Base-by-base conservation (phyloP, 768 basidiomycete genomes). In the Leccinum longicurvipes region DNA sequence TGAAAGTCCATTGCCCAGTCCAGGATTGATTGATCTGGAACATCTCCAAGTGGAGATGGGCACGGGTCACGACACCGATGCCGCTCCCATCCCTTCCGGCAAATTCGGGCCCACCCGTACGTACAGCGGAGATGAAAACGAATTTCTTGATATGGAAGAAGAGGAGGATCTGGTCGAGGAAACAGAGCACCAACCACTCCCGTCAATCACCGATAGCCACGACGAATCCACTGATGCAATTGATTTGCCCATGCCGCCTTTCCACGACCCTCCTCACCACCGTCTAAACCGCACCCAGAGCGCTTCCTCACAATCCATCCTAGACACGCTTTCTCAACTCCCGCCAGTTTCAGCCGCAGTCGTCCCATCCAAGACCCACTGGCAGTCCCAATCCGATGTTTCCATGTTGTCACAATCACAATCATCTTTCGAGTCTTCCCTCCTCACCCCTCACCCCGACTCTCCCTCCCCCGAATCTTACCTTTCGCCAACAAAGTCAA, bases 141-240 rank as follows among this genome's bases (percentile, higher is more conserved):
- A 89, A 64, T 91, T 90, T 66, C 72, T 89, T 49, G 87, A 91
- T 63, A 71, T 89, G 72, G 70, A 61, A 28, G 76, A 70, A 17
- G 77, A 75, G 52, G 74, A 72, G 28, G 73, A 70, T 17, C 42
- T 31, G 11, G 14, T 32, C 12, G 68, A 63, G 24, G 62, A 61
- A 29, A 41, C 42, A n/a, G 58, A 60, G 23, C 58, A 54, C 2
- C 55, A 50, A 44, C 56, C 53, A 9, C 51, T 39, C 19, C 34
- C 50, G 25, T 50, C 48, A 17, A n/a, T 46, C 54, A 57, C 59
- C 41, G 36, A 62, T 17, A 54, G n/a, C 44, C 51, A 58, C 21
- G 60, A 64, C 51, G 77, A 73, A 60, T 68, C 74, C 56, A 65
- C 78, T 9, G 76, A 69, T 12, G 72, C 74, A 9, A 82, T 83